phyloP scores from a whole-genome alignment of 2,329 filamentous ascomycete genomes.

The Apiospora hydei region DNA sequence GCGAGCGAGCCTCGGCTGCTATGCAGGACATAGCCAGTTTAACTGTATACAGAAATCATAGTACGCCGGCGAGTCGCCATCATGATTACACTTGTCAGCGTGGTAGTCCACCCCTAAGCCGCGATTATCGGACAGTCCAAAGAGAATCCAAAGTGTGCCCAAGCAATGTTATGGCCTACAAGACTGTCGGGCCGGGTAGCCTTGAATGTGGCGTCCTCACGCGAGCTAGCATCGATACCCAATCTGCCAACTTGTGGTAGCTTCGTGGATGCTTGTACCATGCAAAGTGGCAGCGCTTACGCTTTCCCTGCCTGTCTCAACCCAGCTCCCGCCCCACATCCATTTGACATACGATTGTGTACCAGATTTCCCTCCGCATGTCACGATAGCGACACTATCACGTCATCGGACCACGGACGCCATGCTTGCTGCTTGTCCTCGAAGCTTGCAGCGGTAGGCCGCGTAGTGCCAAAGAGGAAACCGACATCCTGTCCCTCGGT shows the following conservation, averaged over 20 bases:
- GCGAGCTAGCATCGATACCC: conserved; percentile 19
- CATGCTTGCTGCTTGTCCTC: not conserved
- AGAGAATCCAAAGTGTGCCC: not conserved
- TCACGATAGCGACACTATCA: not conserved
- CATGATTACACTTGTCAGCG: not conserved
- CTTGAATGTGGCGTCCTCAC: conserved; percentile 9
- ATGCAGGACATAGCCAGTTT: conserved; percentile 25
- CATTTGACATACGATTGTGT: not conserved
- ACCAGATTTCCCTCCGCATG: not conserved
- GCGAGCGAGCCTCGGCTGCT: conserved; percentile 26
- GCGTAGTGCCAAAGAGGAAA: not conserved
- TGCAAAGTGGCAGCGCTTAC: conserved; percentile 6
- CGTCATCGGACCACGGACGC: not conserved
- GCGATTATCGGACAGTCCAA: not conserved
- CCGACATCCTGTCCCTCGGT: not conserved
- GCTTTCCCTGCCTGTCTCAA: conserved; percentile 4
- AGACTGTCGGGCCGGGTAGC: not conserved
- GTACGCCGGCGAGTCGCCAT: conserved; percentile 3
- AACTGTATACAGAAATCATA: conserved; percentile 21
- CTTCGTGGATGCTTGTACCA: conserved; percentile 16
- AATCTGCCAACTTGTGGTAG: conserved; percentile 13
- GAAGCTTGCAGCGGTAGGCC: not conserved
- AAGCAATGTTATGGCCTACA: not conserved
- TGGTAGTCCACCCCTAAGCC: not conserved
- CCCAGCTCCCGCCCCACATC: not conserved